Conservation (phyloP, 1,139 yeast species). For the Scheffersomyces quercinus region DNA sequence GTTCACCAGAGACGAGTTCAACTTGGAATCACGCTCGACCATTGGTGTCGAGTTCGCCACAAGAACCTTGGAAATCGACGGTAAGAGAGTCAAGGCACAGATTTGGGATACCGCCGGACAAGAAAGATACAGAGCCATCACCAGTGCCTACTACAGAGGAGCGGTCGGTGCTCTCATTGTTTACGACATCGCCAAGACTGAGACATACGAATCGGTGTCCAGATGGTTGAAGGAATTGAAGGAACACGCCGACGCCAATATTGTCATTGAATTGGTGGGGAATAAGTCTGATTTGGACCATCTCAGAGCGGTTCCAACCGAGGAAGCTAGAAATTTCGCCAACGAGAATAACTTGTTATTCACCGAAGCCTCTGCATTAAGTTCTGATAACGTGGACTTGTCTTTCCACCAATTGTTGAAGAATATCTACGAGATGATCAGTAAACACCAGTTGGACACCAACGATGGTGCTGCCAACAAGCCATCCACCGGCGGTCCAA, state of each 20-base stretch:
- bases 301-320: conserved; percentile 95
- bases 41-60: conserved; percentile 99
- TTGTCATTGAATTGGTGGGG: conserved; percentile 91
- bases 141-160: conserved; percentile 96
- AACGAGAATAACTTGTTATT: conserved; percentile 88
- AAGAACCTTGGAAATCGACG: conserved; percentile 90
- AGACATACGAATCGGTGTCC: conserved; percentile 88
- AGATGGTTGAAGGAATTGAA: conserved; percentile 95
- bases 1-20: conserved; percentile 94
- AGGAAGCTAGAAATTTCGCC: conserved; percentile 95
- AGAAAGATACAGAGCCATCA: conserved; percentile 96
- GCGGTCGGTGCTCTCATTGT: conserved; percentile 97
- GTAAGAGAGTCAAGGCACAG: conserved; percentile 94
- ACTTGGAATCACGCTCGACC: conserved; percentile 89
- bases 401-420: conserved; percentile 91
- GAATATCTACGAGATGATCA: conserved; percentile 90
- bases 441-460: conserved; percentile 83
- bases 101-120: conserved; percentile 99
- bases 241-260: conserved; percentile 96
- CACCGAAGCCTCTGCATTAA: conserved; percentile 96
- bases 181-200: conserved; percentile 92
- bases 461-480: conserved; percentile 51
- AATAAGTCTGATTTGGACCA: conserved; percentile 96
- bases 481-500: conserved; percentile 71
- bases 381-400: conserved; percentile 90